Evolutionary conservation across 1,284 basidiomycete species (phyloP).

Genomic region (Cryptococcus maquisensis): DNA sequence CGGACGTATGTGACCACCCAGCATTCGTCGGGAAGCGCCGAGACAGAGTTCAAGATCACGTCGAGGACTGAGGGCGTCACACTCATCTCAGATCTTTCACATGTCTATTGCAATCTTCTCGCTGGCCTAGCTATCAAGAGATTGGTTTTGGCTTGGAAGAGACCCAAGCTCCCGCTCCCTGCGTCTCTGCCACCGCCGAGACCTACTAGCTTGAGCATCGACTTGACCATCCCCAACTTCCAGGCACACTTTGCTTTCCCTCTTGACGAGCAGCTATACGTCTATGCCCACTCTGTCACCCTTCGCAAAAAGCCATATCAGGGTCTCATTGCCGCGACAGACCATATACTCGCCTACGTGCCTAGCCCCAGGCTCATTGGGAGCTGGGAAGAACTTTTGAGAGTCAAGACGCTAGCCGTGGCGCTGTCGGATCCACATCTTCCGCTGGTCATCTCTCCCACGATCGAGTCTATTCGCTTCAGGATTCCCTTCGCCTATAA

Average conservation of each 20-base stretch:
- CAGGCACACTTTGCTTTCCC: slow-evolving; percentile 43
- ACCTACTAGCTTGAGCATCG: slow-evolving; percentile 22
- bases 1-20: slow-evolving; percentile 29
- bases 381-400: slow-evolving; percentile 75
- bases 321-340: slow-evolving; percentile 34
- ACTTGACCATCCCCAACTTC: slow-evolving; percentile 26
- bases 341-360: slow-evolving; percentile 50
- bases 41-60: slow-evolving; percentile 21
- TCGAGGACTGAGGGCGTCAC: slow-evolving; percentile 34
- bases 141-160: slow-evolving; percentile 17
- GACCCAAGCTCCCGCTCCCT: background rate
- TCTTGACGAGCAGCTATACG: slow-evolving; percentile 38
- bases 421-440: slow-evolving; percentile 35
- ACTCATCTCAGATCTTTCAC: slow-evolving; percentile 60
- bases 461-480: slow-evolving; percentile 63
- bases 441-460: slow-evolving; percentile 19
- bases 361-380: slow-evolving; percentile 45
- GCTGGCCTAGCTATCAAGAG: slow-evolving; percentile 53
- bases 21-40: slow-evolving; percentile 7
- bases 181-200: background rate
- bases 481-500: slow-evolving; percentile 76
- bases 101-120: slow-evolving; percentile 69
- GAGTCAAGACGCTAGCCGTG: slow-evolving; percentile 61
- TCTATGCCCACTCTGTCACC: slow-evolving; percentile 23
- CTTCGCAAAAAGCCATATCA: slow-evolving; percentile 21